phyloP scores from a whole-genome alignment of 805 yeast genomes.

The Wickerhamomyces bisporus region DNA sequence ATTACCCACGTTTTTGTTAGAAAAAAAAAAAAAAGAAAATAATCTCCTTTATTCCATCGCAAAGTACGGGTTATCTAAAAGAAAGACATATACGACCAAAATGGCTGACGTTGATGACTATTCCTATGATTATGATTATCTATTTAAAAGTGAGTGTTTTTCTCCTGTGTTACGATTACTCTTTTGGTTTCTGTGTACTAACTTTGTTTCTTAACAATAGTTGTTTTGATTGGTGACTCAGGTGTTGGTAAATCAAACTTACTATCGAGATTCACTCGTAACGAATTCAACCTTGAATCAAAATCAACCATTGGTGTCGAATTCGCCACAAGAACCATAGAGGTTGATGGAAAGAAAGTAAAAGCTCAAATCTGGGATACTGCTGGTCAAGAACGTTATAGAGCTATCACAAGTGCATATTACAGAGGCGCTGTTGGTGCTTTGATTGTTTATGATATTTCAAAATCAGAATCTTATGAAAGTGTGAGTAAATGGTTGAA shows the following conservation, averaged over 20 bases:
- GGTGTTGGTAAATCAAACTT: constrained; percentile 97
- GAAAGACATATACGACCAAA: background rate
- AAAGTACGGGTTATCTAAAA: too few species aligned
- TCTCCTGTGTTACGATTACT: too few species aligned
- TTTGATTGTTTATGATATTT: constrained; percentile 88
- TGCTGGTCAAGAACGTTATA: constrained; percentile 97
- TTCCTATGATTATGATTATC: constrained; percentile 80
- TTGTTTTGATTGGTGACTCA: constrained; percentile 94
- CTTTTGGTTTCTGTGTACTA: too few species aligned
- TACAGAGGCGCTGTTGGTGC: constrained; percentile 99
- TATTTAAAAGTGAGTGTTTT: constrained; percentile 60
- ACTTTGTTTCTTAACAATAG: constrained; percentile 27
- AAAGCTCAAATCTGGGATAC: constrained; percentile 98
- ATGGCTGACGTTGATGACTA: constrained; percentile 50
- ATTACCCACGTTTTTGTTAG: too few species aligned
- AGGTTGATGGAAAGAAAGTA: constrained; percentile 75
- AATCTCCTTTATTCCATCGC: too few species aligned
- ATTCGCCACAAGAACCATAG: constrained; percentile 93
- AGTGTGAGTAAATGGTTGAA: constrained; percentile 85
- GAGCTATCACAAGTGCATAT: constrained; percentile 96
- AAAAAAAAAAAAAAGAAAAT: too few species aligned
- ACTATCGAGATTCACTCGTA: constrained; percentile 88
- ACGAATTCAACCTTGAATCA: constrained; percentile 91
- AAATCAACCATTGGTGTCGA: constrained; percentile 97
- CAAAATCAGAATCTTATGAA: constrained; percentile 84